Conservation (phyloP, 345 rosid species). For the Salix koriyanagi region DNA sequence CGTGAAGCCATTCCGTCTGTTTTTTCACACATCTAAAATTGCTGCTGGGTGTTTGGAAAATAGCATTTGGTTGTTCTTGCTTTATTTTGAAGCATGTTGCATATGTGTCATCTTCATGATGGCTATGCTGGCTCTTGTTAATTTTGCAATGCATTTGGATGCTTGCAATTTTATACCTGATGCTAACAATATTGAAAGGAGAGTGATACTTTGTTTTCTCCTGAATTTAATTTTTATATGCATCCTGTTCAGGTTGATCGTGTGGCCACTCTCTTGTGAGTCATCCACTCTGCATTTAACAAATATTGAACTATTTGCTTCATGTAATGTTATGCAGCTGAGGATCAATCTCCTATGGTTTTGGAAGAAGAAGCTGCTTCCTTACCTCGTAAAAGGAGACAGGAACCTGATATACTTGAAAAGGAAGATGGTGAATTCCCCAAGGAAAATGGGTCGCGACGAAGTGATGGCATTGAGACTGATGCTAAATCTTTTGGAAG, state of each 20-base stretch:
- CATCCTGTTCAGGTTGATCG: neutral
- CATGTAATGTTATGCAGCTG: slow-evolving; percentile 26
- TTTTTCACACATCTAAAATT: neutral
- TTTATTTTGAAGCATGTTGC: neutral
- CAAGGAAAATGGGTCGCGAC: slow-evolving; percentile 59
- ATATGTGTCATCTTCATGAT: neutral
- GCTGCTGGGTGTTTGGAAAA: neutral
- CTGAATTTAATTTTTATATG: neutral
- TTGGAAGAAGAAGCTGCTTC: slow-evolving; percentile 46
- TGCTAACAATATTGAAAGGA: neutral
- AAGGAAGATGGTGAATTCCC: slow-evolving; percentile 47
- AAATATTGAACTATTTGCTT: neutral
- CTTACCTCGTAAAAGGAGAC: slow-evolving; percentile 33
- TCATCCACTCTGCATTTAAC: neutral
- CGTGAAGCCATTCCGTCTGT: neutral
- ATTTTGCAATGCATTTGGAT: neutral
- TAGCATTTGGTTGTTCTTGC: neutral
- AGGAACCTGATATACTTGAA: slow-evolving; percentile 38
- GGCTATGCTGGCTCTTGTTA: neutral
- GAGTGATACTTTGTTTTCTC: neutral
- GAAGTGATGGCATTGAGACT: slow-evolving; percentile 45
- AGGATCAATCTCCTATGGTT: slow-evolving; percentile 33
- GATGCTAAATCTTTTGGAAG: slow-evolving; percentile 47
- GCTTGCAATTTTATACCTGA: neutral
- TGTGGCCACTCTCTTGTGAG: neutral